Conservation (phyloP, 2,329 filamentous ascomycete genomes). For the Aspergillus sp. region DNA sequence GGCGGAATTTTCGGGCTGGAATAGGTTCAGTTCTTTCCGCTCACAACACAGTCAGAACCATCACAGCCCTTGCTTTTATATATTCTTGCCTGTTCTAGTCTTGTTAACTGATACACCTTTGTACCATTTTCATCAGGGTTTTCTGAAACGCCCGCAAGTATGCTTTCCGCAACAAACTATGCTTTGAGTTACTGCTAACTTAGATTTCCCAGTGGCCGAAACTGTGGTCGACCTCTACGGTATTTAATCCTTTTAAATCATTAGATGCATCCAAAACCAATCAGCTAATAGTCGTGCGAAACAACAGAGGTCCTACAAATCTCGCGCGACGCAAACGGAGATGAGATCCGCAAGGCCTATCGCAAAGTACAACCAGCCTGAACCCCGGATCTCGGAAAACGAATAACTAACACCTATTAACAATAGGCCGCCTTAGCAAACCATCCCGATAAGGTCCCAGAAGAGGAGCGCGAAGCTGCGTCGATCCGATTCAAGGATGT, state of each 20-base stretch:
- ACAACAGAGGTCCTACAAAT: slow-evolving; percentile 74
- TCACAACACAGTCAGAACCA: not conserved
- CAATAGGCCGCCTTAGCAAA: slow-evolving; percentile 76
- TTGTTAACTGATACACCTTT: not conserved
- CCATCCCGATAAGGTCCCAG: slow-evolving; percentile 94
- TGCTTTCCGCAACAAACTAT: slow-evolving; percentile 3
- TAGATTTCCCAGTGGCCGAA: slow-evolving; percentile 29
- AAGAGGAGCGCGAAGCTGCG: slow-evolving; percentile 78
- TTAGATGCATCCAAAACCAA: not conserved
- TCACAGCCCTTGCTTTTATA: not conserved
- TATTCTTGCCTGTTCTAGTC: not conserved
- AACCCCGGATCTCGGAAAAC: not conserved
- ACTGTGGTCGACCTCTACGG: slow-evolving; percentile 61
- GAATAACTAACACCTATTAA: not conserved
- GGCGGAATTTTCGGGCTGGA: slow-evolving; percentile 16
- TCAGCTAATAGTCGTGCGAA: slow-evolving; percentile 8
- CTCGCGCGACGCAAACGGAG: slow-evolving; percentile 67
- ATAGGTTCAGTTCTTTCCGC: not conserved
- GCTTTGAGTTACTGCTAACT: slow-evolving; percentile 18
- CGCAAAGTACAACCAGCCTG: slow-evolving; percentile 67
- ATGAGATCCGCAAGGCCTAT: slow-evolving; percentile 93
- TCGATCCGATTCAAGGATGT: slow-evolving; percentile 92
- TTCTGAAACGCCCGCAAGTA: slow-evolving; percentile 15
- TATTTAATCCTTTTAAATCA: slow-evolving; percentile 32
- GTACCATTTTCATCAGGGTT: not conserved